Base-by-base conservation (phyloP, 1,284 basidiomycete genomes). In the Trametes pubescens region DNA sequence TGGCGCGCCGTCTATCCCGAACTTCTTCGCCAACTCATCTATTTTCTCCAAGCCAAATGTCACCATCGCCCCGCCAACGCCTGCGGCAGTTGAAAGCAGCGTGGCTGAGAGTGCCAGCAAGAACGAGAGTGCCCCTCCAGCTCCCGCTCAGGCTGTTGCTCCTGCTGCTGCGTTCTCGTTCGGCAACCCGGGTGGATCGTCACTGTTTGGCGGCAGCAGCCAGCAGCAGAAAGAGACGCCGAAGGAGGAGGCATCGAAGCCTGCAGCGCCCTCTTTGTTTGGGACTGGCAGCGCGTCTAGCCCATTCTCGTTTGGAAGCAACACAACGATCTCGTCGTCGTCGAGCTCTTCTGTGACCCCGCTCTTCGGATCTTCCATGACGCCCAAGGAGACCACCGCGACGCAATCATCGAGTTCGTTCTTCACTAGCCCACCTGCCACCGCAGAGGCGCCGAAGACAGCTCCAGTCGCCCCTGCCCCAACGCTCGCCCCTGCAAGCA, bases 21-120 rank as follows among this genome's bases (percentile, higher is more conserved):
- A 86, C 69, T 86, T 87, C 71, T 87, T 88, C 59, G 77, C 80
- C 13, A 76, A 64, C 51, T 78, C 81, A 0, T 70, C 79, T 14
- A 65, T 75, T 16, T 72, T 80, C 63, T 64, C 71, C 44, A 77
- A 79, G 64, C 61, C 79, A 18, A 62, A 64, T 22, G 65, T 71
- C 8, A 59, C 65, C 2, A 66, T 71, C 32, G 58, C 62, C 24
- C 62, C 69, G 10, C 72, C 72, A 4, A 48, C 58, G 37, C 38
- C 55, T 21, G 21, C 59, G 7, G 21, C 43, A 4, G 14, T 43
- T 37, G 35, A 32, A 29, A 48, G 18, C 46, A 22, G 10, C 14
- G 21, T 13, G 22, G 14, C 21, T 35, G 53, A 47, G 34, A 46
- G 26, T 34, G 48, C 47, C 29, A 37, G 11, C 18, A 43, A 47